phyloP scores from a whole-genome alignment of 768 basidiomycete genomes.

The Russula virescens region DNA sequence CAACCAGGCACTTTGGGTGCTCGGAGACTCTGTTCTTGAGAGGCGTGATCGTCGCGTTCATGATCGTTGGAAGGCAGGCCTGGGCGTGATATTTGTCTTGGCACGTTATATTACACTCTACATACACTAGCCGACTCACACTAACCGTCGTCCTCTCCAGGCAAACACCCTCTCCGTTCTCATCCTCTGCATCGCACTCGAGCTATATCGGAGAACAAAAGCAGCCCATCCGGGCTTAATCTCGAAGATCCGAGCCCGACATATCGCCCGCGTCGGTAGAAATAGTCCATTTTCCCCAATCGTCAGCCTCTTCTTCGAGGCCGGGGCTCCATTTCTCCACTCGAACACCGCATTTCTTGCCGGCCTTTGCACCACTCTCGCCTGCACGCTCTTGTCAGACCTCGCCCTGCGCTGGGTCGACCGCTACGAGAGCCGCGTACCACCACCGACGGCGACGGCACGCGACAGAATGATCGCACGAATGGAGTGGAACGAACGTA shows the following conservation, averaged over 20 bases:
- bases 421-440: conserved; percentile 1
- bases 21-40: conserved; percentile 9
- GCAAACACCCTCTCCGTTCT: conserved; percentile 12
- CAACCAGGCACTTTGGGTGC: conserved; percentile 6
- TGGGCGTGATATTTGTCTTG: conserved; percentile 15
- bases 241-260: conserved; percentile 11
- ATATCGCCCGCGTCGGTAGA: conserved; percentile 5
- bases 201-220: conserved; percentile 15
- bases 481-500: conserved; percentile 17
- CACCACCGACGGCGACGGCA: neutral
- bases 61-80: conserved; percentile 15
- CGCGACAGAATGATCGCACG: conserved; percentile 16
- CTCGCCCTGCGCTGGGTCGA: conserved; percentile 14
- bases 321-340: conserved; percentile 1
- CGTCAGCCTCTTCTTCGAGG: conserved; percentile 18
- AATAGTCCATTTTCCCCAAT: conserved; percentile 7
- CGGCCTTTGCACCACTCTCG: conserved; percentile 13
- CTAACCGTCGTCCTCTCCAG: neutral
- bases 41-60: conserved; percentile 8
- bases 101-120: neutral
- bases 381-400: conserved; percentile 13
- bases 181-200: conserved; percentile 12
- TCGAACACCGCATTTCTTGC: conserved; percentile 11
- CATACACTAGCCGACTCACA: too few relatives aligned
- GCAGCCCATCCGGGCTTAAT: conserved; percentile 8